These are phyloP conservation scores for Petrea volubilis DNA, from an alignment of 257 asterid species.

Conservation along the genomic window DNA sequence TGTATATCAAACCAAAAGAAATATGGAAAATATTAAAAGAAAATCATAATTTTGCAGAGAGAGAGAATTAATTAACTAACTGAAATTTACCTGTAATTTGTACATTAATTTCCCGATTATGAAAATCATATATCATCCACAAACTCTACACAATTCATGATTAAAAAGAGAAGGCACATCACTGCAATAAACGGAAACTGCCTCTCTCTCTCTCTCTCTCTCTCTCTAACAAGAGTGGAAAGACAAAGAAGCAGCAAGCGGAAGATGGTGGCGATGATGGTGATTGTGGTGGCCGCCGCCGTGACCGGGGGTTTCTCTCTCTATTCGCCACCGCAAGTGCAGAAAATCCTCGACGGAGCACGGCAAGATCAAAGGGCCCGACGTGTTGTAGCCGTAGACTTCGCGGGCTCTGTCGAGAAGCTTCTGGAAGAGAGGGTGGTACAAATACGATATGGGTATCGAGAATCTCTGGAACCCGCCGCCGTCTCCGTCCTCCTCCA, in stretches of 20 bases:
- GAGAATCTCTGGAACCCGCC: constrained; percentile 31
- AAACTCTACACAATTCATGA: constrained; percentile 1
- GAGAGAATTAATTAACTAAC: not conserved
- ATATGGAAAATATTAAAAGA: not conserved
- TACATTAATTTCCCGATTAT: not conserved
- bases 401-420: constrained; percentile 47
- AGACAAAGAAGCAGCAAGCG: constrained; percentile 31
- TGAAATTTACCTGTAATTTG: not conserved
- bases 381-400: constrained; percentile 37
- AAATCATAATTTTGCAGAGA: not conserved
- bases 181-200: constrained; percentile 16
- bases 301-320: constrained; percentile 26
- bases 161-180: constrained; percentile 3
- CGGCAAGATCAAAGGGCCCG: constrained; percentile 44
- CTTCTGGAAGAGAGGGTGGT: constrained; percentile 40
- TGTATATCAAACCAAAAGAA: not conserved
- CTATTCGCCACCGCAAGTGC: constrained; percentile 42
- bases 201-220: not conserved
- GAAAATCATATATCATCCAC: constrained; percentile 3
- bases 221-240: constrained; percentile 33
- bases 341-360: constrained; percentile 50
- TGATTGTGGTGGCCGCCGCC: constrained; percentile 21
- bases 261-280: constrained; percentile 27
- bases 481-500: constrained; percentile 42
- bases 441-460: constrained; percentile 39